phyloP scores from a whole-genome alignment of 257 asterid species.

The Solanum habrochaites region DNA sequence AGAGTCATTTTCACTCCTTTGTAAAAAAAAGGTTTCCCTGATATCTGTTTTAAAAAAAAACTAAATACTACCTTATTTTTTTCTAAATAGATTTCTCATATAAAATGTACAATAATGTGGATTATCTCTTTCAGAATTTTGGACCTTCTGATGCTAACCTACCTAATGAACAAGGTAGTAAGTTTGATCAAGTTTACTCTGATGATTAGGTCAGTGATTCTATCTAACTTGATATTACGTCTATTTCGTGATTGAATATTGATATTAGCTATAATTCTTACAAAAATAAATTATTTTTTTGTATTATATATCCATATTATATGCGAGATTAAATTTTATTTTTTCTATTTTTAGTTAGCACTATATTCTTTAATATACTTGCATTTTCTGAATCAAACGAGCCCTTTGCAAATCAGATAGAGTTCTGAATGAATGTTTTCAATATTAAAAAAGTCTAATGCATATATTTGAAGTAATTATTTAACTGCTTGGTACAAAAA shows the following conservation, averaged over 20 bases:
- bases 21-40: too few relatives aligned
- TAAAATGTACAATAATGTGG: not conserved
- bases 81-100: too few relatives aligned
- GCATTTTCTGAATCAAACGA: too few relatives aligned
- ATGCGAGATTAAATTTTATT: not conserved
- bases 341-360: not conserved
- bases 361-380: not conserved
- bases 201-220: not conserved
- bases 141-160: not conserved
- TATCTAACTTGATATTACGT: not conserved
- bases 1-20: too few relatives aligned
- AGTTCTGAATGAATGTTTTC: too few relatives aligned
- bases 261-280: not conserved
- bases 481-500: not conserved
- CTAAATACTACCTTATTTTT: too few relatives aligned
- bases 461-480: too few relatives aligned
- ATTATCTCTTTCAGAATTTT: not conserved
- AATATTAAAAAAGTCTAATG: too few relatives aligned
- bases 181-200: not conserved
- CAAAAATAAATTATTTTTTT: not conserved
- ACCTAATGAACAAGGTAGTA: not conserved
- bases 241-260: not conserved
- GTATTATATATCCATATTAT: not conserved
- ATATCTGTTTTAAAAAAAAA: too few relatives aligned
- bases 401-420: too few relatives aligned